Evolutionary conservation across 2,329 filamentous ascomycete genomes (phyloP).

Genomic region (Trichoderma asperellum): DNA sequence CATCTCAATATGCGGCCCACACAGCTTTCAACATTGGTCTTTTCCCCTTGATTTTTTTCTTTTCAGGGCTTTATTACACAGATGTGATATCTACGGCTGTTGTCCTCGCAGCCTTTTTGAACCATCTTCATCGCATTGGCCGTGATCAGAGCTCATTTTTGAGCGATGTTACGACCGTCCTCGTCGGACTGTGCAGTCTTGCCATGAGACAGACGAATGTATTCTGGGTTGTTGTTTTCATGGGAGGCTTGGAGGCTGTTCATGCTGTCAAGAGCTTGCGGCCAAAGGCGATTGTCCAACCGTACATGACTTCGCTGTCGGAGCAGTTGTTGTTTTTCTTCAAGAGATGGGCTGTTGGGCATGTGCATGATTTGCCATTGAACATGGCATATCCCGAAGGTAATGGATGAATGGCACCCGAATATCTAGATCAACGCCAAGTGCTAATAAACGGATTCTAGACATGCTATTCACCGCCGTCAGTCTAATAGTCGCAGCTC

Average conservation of each 20-base stretch:
- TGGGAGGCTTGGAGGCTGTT: constrained; percentile 64
- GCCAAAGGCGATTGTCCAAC: constrained; percentile 39
- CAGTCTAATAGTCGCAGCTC: constrained; percentile 65
- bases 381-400: constrained; percentile 54
- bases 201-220: constrained; percentile 93
- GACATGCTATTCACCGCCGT: constrained; percentile 61
- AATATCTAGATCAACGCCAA: background rate
- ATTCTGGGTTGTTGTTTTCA: constrained; percentile 86
- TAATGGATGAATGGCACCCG: constrained; percentile 38
- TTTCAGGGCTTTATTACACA: constrained; percentile 93
- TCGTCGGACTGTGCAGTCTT: constrained; percentile 68
- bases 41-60: constrained; percentile 94
- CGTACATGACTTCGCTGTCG: constrained; percentile 39
- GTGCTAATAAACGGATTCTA: constrained; percentile 36
- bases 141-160: constrained; percentile 38
- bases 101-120: constrained; percentile 71
- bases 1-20: constrained; percentile 55
- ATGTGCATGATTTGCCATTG: constrained; percentile 60
- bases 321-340: constrained; percentile 46
- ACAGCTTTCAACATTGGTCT: constrained; percentile 78
- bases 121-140: constrained; percentile 54
- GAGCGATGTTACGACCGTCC: constrained; percentile 51
- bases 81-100: constrained; percentile 81
- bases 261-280: constrained; percentile 54
- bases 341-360: constrained; percentile 53